Evolutionary conservation across 2,329 filamentous ascomycete genomes (phyloP).

Genomic region (Sclerotinia sclerotiorum): DNA sequence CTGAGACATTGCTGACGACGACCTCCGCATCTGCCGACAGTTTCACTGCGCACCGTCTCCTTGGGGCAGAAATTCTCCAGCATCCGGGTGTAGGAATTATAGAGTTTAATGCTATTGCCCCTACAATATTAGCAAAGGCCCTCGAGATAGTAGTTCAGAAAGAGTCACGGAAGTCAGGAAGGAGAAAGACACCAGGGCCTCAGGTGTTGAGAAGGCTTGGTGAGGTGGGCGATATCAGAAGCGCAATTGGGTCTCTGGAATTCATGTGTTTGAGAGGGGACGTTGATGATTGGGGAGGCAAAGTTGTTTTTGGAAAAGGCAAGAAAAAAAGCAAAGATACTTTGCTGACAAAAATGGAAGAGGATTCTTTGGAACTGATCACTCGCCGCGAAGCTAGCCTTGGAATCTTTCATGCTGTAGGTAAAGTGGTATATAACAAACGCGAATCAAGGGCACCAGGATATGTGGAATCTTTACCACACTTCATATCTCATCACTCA

Average conservation of each 20-base stretch:
- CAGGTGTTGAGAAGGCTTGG: conserved; percentile 75
- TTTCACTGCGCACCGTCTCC: conserved; percentile 85
- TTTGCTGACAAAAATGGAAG: conserved; percentile 70
- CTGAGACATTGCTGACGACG: conserved; percentile 84
- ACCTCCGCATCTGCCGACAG: conserved; percentile 83
- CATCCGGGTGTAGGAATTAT: conserved; percentile 78
- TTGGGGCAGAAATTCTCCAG: conserved; percentile 81
- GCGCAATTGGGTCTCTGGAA: conserved; percentile 86
- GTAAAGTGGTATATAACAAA: conserved; percentile 96
- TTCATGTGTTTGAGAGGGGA: conserved; percentile 87
- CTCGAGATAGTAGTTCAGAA: conserved; percentile 80
- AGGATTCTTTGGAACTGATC: conserved; percentile 75
- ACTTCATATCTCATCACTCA: conserved; percentile 56
- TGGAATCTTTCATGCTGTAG: conserved; percentile 94
- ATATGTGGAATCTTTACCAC: conserved; percentile 56
- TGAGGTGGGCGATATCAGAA: conserved; percentile 88
- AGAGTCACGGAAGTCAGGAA: conserved; percentile 75
- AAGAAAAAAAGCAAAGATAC: conserved; percentile 33
- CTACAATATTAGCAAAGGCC: conserved; percentile 81
- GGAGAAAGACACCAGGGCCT: conserved; percentile 73
- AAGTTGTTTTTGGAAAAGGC: conserved; percentile 62
- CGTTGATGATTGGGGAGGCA: conserved; percentile 72
- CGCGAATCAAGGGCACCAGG: conserved; percentile 57
- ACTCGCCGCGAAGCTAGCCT: conserved; percentile 86
- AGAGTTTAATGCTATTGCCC: conserved; percentile 90